phyloP scores from a whole-genome alignment of 2,329 filamentous ascomycete species.

The Cyphellophora europaea region DNA sequence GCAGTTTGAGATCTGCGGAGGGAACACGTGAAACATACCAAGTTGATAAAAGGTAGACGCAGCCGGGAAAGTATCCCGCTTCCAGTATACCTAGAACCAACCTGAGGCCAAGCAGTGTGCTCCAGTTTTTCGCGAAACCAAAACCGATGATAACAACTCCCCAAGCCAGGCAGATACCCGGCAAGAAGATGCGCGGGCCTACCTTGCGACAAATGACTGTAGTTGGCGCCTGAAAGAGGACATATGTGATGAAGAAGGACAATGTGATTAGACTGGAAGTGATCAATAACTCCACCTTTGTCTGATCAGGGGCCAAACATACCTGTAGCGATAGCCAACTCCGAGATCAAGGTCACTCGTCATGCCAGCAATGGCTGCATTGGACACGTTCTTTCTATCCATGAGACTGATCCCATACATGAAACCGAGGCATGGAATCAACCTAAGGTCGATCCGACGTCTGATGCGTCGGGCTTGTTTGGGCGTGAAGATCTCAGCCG shows the following conservation, averaged over 20 bases:
- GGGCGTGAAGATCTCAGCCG: no score
- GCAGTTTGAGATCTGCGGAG: not conserved
- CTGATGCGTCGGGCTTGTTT: no score
- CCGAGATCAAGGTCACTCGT: conserved; percentile 22
- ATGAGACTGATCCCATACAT: conserved; percentile 70
- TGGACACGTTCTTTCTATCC: conserved; percentile 69
- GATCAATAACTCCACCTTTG: conserved; percentile 16
- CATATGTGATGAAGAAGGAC: conserved; percentile 65
- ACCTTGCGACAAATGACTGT: conserved; percentile 59
- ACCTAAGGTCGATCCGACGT: no score
- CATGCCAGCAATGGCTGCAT: conserved; percentile 58
- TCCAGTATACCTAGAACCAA: conserved; percentile 23
- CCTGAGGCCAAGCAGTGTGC: conserved; percentile 16
- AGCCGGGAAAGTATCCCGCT: conserved; percentile 22
- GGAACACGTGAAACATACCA: conserved; percentile 8
- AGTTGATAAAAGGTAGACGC: conserved; percentile 10
- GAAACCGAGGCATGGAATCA: no score
- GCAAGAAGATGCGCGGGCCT: conserved; percentile 32
- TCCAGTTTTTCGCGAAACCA: conserved; percentile 21
- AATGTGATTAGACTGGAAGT: conserved; percentile 51
- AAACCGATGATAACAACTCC: conserved; percentile 25
- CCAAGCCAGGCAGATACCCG: conserved; percentile 26
- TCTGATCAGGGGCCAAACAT: conserved; percentile 8
- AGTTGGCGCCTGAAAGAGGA: conserved; percentile 60
- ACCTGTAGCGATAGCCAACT: conserved; percentile 15